Evolutionary conservation across 495 filamentous ascomycete genomes (phyloP), one percentile per base, ranked within the genome.

Genomic region (Achaetomiella virescens): DNA sequence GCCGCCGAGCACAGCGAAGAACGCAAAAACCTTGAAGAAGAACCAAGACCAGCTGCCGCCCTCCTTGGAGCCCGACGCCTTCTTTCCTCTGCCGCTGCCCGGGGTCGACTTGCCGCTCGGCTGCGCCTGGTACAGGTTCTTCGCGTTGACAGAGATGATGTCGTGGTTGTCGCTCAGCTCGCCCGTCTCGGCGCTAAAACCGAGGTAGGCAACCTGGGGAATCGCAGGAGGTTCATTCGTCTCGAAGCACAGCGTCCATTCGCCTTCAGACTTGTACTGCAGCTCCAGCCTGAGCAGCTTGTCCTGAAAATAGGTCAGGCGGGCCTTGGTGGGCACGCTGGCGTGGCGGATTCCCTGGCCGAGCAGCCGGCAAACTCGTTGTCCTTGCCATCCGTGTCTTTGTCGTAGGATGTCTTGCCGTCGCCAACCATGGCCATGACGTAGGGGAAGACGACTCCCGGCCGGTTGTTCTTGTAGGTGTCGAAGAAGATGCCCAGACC

Each of bases 401-500:
- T 89, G 73, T 97, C 90, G 72, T 99, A 99, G 18, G 78, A 73
- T 27, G 87, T 95, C 68, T 88, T 74, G 29, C 93, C 91, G 70
- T 99, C 93, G 18, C 82, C 93, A 66, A 96, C 78, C 93, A 97
- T 97, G 48, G 95, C 95, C 90, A 97, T 95, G 62, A 99, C 87
- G 64, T 96, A 97, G 37, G 95, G 95, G 72, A 99, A 99, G 21
- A 95, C 85, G 17, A 87, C 85, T 10, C 95, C 95, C 9, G 95
- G 95, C 17, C 95, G 84, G 76, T 96, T 95, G 75, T 99, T 99
- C 84, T 99, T 99, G 78, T 99, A 99, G 44, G 95, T 99, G 68
- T 99, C 95, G 75, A 99, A 84, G 79, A 99, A 97, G 66, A 99
- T 80, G 38, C 93, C 95, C 14, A 99, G 81, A 12, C 95, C 95